Conservation (phyloP, 768 basidiomycete species). For the Lactarius hatsudake region DNA sequence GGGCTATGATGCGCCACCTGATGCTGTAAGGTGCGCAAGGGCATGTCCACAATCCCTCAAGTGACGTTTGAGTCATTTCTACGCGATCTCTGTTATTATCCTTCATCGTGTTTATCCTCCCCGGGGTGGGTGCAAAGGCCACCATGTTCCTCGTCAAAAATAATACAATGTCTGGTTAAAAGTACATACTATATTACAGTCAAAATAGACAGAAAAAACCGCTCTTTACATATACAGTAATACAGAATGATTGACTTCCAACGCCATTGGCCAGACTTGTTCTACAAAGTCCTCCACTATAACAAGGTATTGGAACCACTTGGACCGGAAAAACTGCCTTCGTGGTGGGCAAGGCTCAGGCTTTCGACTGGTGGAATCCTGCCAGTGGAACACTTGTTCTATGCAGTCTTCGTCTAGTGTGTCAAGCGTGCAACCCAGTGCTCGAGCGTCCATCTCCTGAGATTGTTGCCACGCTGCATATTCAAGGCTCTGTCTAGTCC, state of each 20-base stretch:
- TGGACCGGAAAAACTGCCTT: no score
- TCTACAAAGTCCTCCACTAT: no score
- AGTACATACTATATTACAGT: neutral
- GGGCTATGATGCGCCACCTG: neutral
- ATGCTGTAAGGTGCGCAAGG: neutral
- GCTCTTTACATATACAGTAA: neutral
- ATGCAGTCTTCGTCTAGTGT: no score
- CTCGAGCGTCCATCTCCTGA: neutral
- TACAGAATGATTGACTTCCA: neutral
- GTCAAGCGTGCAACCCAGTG: neutral
- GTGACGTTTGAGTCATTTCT: neutral
- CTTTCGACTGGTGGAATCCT: no score
- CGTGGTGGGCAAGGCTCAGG: no score
- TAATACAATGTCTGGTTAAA: neutral
- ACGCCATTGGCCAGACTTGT: neutral
- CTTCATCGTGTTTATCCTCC: neutral
- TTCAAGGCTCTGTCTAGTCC: neutral
- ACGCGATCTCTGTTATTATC: neutral
- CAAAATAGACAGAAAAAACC: neutral
- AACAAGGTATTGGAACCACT: no score
- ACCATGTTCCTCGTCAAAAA: neutral
- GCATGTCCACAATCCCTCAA: neutral
- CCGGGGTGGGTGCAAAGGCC: neutral
- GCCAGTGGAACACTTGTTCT: no score
- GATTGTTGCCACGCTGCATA: neutral